A percentile compares a stretch with the other conserved stretches of the same genome.
Conservation (phyloP, 73 alveolate genomes). For the Durusdinium trenchii region DNA sequence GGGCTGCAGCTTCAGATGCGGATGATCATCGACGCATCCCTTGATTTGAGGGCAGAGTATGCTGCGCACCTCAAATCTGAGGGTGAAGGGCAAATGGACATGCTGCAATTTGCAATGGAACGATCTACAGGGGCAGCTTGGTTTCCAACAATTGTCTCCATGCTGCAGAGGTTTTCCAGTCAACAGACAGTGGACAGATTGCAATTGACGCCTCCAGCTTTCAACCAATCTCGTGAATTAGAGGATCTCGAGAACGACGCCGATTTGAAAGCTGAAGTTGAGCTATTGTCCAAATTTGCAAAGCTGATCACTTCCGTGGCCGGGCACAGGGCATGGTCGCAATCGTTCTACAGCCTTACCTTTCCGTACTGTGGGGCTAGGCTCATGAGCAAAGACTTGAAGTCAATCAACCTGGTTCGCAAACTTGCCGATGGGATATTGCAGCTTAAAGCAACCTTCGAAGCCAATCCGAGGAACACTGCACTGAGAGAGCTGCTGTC, state of each 20-base stretch:
- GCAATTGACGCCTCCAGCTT: background rate
- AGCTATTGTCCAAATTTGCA: background rate
- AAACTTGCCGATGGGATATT: background rate
- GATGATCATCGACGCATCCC: background rate
- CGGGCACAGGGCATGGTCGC: background rate
- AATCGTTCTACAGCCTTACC: background rate
- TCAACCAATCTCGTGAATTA: background rate
- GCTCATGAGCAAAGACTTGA: background rate
- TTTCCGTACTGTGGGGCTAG: background rate
- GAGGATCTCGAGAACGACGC: background rate
- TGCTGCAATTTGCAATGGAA: background rate
- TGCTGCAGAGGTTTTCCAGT: background rate
- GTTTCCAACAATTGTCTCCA: background rate
- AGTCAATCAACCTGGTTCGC: background rate
- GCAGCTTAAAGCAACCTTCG: background rate
- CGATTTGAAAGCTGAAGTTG: background rate
- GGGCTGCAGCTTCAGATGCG: background rate
- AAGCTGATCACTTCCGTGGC: background rate
- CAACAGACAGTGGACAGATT: background rate
- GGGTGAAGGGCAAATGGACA: background rate
- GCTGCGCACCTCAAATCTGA: background rate
- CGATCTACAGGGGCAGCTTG: background rate
- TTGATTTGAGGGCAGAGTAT: background rate
- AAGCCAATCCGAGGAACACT: background rate
- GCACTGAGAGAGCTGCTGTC: background rate